A percentile compares a stretch with the other conserved stretches of the same genome.
These are phyloP conservation scores for Dioscorea alata DNA, from an alignment of 106 monocot genomes.

Conservation along the genomic window DNA sequence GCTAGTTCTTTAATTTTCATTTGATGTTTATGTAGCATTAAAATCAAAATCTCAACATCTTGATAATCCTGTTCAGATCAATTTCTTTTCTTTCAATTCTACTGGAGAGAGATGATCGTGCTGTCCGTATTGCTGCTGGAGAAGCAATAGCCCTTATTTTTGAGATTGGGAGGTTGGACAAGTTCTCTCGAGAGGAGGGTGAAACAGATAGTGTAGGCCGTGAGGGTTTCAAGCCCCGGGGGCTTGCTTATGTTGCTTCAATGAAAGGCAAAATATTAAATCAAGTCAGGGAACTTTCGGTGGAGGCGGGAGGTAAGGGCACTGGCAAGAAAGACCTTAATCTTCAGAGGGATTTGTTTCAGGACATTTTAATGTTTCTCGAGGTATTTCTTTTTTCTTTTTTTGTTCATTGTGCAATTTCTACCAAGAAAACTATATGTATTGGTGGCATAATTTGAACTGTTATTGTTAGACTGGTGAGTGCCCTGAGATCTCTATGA, in stretches of 20 bases:
- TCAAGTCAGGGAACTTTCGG: slow-evolving; percentile 50
- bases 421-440: neutral
- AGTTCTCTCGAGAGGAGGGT: slow-evolving; percentile 30
- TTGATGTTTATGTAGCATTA: neutral
- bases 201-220: slow-evolving; percentile 13
- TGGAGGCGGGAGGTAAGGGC: slow-evolving; percentile 90
- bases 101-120: slow-evolving; percentile 73
- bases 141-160: slow-evolving; percentile 88
- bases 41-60: neutral
- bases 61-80: slow-evolving; percentile 35
- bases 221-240: slow-evolving; percentile 33
- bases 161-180: slow-evolving; percentile 56
- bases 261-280: slow-evolving; percentile 75
- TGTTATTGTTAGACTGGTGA: slow-evolving; percentile 41
- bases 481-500: slow-evolving; percentile 62
- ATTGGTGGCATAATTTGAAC: neutral
- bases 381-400: slow-evolving; percentile 34
- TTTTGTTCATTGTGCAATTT: neutral
- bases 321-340: slow-evolving; percentile 75
- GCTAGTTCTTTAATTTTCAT: neutral
- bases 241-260: slow-evolving; percentile 42
- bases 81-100: slow-evolving; percentile 64
- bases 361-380: slow-evolving; percentile 57
- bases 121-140: slow-evolving; percentile 93
- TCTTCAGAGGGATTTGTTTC: slow-evolving; percentile 72